phyloP scores from a whole-genome alignment of 1,284 basidiomycete genomes.

The Cryptococcus sp. region DNA sequence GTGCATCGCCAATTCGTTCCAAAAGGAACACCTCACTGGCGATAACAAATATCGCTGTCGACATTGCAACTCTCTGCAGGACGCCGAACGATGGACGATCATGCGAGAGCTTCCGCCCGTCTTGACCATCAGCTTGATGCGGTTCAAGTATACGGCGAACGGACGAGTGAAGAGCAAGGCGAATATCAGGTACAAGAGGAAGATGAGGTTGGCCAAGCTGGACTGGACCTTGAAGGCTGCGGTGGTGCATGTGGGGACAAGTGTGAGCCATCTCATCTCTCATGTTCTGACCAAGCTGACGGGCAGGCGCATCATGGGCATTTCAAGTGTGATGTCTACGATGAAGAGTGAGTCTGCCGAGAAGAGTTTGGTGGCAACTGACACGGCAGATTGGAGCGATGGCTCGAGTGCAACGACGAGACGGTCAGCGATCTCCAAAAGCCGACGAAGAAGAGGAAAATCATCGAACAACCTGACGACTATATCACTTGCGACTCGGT shows the following conservation, averaged over 20 bases:
- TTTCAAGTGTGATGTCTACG: conserved; percentile 82
- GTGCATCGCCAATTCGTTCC: conserved; percentile 57
- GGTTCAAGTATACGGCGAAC: conserved; percentile 55
- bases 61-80: conserved; percentile 60
- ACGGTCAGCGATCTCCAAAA: conserved; percentile 18
- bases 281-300: neutral
- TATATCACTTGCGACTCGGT: conserved; percentile 64
- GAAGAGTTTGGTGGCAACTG: neutral
- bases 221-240: conserved; percentile 76
- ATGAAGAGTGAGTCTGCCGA: conserved; percentile 56
- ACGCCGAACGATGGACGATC: conserved; percentile 69
- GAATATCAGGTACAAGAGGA: conserved; percentile 64
- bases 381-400: conserved; percentile 57
- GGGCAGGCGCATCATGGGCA: conserved; percentile 82
- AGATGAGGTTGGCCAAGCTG: conserved; percentile 54
- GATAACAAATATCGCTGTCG: conserved; percentile 84
- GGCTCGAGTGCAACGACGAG: conserved; percentile 89
- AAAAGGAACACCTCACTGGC: conserved; percentile 65
- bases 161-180: conserved; percentile 80
- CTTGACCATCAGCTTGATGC: conserved; percentile 78
- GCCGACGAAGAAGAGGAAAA: conserved; percentile 12
- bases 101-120: conserved; percentile 66
- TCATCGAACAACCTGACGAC: conserved; percentile 9
- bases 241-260: conserved; percentile 70
- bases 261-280: conserved; percentile 25